These are phyloP conservation scores for Candida bentonensis DNA, from an alignment of 805 yeast species.

Conservation along the genomic window DNA sequence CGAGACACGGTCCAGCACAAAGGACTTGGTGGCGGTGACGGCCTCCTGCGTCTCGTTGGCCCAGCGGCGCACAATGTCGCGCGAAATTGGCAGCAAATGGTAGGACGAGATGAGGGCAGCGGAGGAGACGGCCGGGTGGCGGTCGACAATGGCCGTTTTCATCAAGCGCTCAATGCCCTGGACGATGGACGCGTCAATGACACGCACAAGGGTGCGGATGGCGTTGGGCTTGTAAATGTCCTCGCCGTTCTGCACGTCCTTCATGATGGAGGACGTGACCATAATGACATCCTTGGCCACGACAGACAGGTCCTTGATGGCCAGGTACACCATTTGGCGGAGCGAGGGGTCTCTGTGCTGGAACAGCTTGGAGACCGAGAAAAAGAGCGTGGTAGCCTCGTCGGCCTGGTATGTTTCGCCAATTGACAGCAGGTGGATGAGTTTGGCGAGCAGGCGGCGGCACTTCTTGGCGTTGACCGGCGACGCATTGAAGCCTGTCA, in stretches of 20 bases:
- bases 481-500: slow-evolving; percentile 81
- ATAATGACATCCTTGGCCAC: slow-evolving; percentile 84
- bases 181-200: slow-evolving; percentile 72
- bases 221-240: slow-evolving; percentile 90
- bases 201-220: slow-evolving; percentile 78
- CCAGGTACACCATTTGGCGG: slow-evolving; percentile 86
- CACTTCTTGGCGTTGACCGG: slow-evolving; percentile 83
- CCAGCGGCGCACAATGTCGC: slow-evolving; percentile 87
- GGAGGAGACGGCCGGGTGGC: slow-evolving; percentile 72
- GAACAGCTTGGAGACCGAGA: slow-evolving; percentile 85
- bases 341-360: slow-evolving; percentile 78
- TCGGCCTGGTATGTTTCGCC: slow-evolving; percentile 80
- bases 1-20: slow-evolving; percentile 26
- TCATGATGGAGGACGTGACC: slow-evolving; percentile 98
- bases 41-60: slow-evolving; percentile 90
- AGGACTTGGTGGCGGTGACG: slow-evolving; percentile 43
- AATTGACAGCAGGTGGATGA: slow-evolving; percentile 65
- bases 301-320: slow-evolving; percentile 78
- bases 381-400: slow-evolving; percentile 86
- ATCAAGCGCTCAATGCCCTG: slow-evolving; percentile 86
- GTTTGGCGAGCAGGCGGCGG: slow-evolving; percentile 66
- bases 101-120: slow-evolving; percentile 92
- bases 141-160: slow-evolving; percentile 86
- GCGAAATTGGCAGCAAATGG: slow-evolving; percentile 77
- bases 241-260: slow-evolving; percentile 78